phyloP scores from a whole-genome alignment of 2,329 filamentous ascomycete species.

The Dactylonectria macrodidyma region DNA sequence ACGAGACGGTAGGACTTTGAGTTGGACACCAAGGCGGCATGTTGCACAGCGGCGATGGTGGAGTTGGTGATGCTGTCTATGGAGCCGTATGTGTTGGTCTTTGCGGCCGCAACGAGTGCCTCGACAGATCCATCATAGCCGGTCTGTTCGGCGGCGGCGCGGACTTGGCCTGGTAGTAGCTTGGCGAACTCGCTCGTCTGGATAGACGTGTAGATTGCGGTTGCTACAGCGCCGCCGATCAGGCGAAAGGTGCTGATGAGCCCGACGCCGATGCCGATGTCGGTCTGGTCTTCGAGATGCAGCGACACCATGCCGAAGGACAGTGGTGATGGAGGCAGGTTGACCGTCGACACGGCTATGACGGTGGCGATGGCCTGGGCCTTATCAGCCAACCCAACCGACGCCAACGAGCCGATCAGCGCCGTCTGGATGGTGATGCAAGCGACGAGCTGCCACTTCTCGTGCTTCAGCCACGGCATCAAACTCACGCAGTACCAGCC shows the following conservation, averaged over 20 bases:
- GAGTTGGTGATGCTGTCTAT: conserved; percentile 45
- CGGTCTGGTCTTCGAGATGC: conserved; percentile 52
- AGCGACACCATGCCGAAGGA: conserved; percentile 53
- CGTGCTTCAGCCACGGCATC: conserved; percentile 46
- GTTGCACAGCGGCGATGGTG: conserved; percentile 48
- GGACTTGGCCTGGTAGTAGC: conserved; percentile 33
- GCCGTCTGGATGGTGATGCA: conserved; percentile 50
- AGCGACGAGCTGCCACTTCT: conserved; percentile 50
- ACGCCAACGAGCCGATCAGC: conserved; percentile 51
- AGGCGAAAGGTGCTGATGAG: conserved; percentile 53
- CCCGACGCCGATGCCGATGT: conserved; percentile 54
- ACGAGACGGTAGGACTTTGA: conserved; percentile 44
- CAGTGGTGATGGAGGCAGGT: conserved; percentile 48
- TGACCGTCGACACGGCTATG: conserved; percentile 45
- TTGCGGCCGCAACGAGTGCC: conserved; percentile 43
- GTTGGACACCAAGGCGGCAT: conserved; percentile 51
- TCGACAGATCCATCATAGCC: conserved; percentile 38
- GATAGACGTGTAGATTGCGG: conserved; percentile 55
- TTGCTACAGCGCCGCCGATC: conserved; percentile 53
- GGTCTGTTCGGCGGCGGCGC: conserved; percentile 32
- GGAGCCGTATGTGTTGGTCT: conserved; percentile 48
- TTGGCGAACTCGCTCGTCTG: conserved; percentile 48
- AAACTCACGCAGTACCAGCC: conserved; percentile 45
- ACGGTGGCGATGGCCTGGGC: conserved; percentile 51
- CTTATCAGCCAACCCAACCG: conserved; percentile 50